These are phyloP conservation scores for Aspergillus brunneoviolaceus DNA, from an alignment of 2,329 filamentous ascomycete genomes.

Conservation along the genomic window DNA sequence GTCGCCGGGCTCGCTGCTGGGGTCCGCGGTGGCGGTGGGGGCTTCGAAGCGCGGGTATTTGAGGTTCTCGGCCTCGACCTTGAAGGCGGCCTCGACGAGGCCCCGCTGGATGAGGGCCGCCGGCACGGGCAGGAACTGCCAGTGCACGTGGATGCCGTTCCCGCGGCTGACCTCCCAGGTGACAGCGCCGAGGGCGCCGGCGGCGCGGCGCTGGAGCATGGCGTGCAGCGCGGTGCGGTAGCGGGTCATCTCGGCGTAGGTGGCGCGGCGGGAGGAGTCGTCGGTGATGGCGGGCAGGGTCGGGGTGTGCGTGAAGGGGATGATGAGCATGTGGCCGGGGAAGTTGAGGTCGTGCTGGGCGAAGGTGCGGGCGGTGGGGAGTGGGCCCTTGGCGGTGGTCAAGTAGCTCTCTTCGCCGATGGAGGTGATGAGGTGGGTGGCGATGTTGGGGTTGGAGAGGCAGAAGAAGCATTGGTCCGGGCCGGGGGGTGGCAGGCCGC, in stretches of 20 bases:
- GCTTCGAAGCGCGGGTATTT: constrained; percentile 56
- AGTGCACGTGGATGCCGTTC: constrained; percentile 82
- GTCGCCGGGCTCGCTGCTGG: constrained; percentile 50
- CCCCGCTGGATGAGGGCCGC: constrained; percentile 66
- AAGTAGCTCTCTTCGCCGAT: constrained; percentile 87
- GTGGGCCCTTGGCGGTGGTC: constrained; percentile 86
- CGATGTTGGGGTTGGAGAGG: constrained; percentile 78
- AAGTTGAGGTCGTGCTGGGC: constrained; percentile 63
- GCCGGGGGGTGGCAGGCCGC: constrained; percentile 49
- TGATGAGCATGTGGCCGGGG: constrained; percentile 85
- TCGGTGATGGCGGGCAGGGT: constrained; percentile 68
- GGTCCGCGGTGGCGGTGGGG: constrained; percentile 36
- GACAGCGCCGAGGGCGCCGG: constrained; percentile 69
- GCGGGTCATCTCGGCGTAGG: constrained; percentile 76
- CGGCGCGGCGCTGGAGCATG: constrained; percentile 61
- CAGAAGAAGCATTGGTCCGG: constrained; percentile 93
- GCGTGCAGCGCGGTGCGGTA: constrained; percentile 75
- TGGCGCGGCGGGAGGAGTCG: constrained; percentile 55
- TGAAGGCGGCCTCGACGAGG: constrained; percentile 83
- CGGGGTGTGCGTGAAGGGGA: constrained; percentile 78
- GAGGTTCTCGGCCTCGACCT: constrained; percentile 78
- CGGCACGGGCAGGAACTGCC: constrained; percentile 84
- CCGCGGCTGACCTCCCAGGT: constrained; percentile 89
- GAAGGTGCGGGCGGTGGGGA: constrained; percentile 72
- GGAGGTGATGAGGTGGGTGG: constrained; percentile 83